These are phyloP conservation scores for Mortierella sp. DNA, from an alignment of 371 early-diverging fungal genomes.

Conservation along the genomic window DNA sequence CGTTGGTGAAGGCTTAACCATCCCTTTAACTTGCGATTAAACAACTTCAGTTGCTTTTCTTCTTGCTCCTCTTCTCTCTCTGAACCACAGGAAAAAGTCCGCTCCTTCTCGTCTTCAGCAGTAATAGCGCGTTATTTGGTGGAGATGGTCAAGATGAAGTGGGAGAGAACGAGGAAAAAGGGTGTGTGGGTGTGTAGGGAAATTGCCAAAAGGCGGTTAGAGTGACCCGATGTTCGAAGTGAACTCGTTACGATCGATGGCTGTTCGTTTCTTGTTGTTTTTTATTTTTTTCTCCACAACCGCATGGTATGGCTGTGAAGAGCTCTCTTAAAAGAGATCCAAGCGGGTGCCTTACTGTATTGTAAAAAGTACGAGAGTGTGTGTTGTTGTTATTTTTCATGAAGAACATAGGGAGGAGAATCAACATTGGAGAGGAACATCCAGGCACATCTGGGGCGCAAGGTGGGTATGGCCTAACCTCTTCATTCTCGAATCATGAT, in stretches of 20 bases:
- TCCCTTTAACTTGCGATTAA: too few relatives aligned
- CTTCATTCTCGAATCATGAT: too few relatives aligned
- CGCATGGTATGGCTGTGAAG: neutral
- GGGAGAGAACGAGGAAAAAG: neutral
- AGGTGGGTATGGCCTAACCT: too few relatives aligned
- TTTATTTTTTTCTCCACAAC: neutral
- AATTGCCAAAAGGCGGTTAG: neutral
- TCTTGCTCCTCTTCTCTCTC: too few relatives aligned
- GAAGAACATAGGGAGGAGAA: neutral
- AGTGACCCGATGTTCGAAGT: too few relatives aligned
- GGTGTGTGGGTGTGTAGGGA: neutral
- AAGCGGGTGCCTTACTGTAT: neutral
- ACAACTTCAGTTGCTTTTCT: too few relatives aligned
- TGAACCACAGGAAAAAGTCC: too few relatives aligned
- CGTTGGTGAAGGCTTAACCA: too few relatives aligned
- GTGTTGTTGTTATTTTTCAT: neutral
- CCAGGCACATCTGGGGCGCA: neutral
- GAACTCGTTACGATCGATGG: too few relatives aligned
- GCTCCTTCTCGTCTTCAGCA: too few relatives aligned
- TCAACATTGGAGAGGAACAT: neutral
- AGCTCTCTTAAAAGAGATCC: neutral
- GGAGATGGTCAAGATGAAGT: neutral
- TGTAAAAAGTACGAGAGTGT: neutral
- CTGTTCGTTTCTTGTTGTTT: too few relatives aligned
- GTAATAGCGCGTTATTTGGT: too few relatives aligned